Percentiles rank a stretch among this genome's conserved stretches.
Conservation (phyloP, 495 filamentous ascomycete species). For the Usnea hakonensis region DNA sequence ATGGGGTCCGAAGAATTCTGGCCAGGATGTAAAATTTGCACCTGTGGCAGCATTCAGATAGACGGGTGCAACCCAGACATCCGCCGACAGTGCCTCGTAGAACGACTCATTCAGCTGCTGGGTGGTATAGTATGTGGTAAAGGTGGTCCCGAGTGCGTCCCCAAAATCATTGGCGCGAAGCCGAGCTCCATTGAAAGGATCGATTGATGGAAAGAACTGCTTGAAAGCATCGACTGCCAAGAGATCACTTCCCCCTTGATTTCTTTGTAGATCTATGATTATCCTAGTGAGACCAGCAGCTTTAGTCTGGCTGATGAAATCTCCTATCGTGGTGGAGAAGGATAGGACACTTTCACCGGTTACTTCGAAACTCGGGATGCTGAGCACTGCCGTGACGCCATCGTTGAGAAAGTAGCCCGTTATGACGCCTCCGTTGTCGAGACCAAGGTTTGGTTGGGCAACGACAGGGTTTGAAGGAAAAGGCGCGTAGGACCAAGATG, state of each 20-base stretch:
- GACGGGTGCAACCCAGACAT: constrained; percentile 38
- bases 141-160: constrained; percentile 37
- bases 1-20: constrained; percentile 45
- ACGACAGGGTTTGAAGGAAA: constrained; percentile 31
- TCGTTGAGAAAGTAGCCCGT: constrained; percentile 41
- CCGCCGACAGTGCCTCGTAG: constrained; percentile 23
- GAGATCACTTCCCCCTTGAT: constrained; percentile 36
- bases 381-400: constrained; percentile 37
- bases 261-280: constrained; percentile 46
- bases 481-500: constrained; percentile 27
- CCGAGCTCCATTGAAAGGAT: constrained; percentile 38
- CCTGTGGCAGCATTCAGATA: constrained; percentile 39
- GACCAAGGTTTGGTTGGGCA: constrained; percentile 29
- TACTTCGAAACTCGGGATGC: constrained; percentile 42
- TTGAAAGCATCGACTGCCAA: constrained; percentile 42
- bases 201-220: constrained; percentile 41
- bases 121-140: constrained; percentile 32
- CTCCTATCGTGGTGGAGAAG: constrained; percentile 32
- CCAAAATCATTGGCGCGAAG: constrained; percentile 35
- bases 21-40: constrained; percentile 45
- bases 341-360: constrained; percentile 26
- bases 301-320: constrained; percentile 37
- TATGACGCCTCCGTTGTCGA: constrained; percentile 29
- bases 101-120: constrained; percentile 13
- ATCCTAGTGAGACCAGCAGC: constrained; percentile 35